phyloP scores from a whole-genome alignment of 768 basidiomycete species.

The Amanita inopinata region DNA sequence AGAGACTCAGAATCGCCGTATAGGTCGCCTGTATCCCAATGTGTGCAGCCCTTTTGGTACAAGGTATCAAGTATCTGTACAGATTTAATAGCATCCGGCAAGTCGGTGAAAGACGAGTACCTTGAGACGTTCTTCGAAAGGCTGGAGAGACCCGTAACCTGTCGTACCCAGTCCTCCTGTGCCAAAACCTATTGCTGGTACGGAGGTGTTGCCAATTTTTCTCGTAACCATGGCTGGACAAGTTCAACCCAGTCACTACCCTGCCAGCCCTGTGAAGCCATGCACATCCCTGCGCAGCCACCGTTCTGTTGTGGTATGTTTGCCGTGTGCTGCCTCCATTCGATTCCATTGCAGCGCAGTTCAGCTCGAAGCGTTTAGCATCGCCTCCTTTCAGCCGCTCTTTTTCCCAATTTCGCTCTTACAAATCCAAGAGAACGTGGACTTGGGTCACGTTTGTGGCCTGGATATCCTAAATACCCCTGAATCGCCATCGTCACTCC shows the following conservation, averaged over 20 bases:
- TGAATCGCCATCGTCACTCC: not conserved
- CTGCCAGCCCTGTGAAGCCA: too few species aligned
- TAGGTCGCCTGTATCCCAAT: constrained; percentile 41
- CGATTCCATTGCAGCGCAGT: too few species aligned
- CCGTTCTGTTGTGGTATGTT: too few species aligned
- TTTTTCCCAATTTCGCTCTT: too few species aligned
- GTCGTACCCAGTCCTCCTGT: constrained; percentile 44
- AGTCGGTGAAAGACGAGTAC: constrained; percentile 17
- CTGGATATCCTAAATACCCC: not conserved
- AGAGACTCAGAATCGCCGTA: constrained; percentile 36
- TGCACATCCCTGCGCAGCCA: too few species aligned
- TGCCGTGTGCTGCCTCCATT: too few species aligned
- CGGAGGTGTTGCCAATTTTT: constrained; percentile 33
- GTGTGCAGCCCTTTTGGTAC: constrained; percentile 28
- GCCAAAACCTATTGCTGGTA: constrained; percentile 50
- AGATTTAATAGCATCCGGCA: not conserved
- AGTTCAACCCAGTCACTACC: too few species aligned
- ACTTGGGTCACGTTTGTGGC: too few species aligned
- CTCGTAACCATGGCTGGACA: constrained; percentile 8
- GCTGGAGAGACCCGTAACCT: constrained; percentile 30
- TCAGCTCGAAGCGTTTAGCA: too few species aligned
- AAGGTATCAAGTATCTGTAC: constrained; percentile 32
- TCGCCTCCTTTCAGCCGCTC: too few species aligned
- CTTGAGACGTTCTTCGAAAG: constrained; percentile 53
- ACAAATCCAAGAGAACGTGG: too few species aligned